Evolutionary conservation across 2,329 filamentous ascomycete species (phyloP).

Genomic region (Epichloe bromicola): DNA sequence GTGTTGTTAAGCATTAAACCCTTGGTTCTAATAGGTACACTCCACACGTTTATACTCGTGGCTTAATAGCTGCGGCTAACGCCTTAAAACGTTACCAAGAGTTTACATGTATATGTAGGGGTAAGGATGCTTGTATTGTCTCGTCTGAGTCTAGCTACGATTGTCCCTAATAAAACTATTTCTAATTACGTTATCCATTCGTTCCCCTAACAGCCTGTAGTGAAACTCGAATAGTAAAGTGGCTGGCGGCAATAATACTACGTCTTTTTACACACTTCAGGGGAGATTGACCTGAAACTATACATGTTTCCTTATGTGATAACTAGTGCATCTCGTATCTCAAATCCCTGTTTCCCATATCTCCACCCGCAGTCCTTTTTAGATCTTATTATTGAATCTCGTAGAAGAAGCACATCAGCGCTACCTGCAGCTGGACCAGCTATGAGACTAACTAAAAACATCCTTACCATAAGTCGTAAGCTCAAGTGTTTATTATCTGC

Average conservation of each 20-base stretch:
- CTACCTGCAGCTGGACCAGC: conserved; percentile 7
- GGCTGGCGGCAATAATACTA: background rate
- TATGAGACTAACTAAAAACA: conserved; percentile 9
- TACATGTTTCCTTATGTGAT: background rate
- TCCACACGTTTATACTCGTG: background rate
- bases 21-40: background rate
- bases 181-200: too few species aligned
- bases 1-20: background rate
- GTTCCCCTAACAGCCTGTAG: too few species aligned
- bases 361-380: background rate
- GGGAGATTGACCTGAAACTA: background rate
- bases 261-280: background rate
- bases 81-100: too few species aligned
- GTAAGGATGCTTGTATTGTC: too few species aligned
- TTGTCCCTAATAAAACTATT: too few species aligned
- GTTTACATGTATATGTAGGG: too few species aligned
- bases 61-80: background rate
- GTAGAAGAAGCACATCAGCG: conserved; percentile 5
- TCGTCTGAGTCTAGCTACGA: too few species aligned
- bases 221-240: background rate
- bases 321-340: background rate
- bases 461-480: background rate
- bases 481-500: background rate
- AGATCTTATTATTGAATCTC: background rate
- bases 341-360: background rate